phyloP scores from a whole-genome alignment of 2,329 filamentous ascomycete species.

The Aspergillus sp. region DNA sequence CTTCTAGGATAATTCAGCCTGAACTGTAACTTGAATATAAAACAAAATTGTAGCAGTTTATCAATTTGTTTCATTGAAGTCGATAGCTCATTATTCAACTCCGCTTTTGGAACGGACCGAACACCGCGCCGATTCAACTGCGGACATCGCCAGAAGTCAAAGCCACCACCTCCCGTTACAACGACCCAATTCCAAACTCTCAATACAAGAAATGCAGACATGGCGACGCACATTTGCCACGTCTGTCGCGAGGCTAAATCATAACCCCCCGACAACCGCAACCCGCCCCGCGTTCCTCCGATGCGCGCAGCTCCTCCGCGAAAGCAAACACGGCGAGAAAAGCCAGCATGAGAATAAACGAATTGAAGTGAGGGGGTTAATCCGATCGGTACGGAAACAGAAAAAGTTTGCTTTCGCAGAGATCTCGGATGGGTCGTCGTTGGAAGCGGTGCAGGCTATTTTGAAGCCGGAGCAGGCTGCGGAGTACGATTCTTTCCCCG shows the following conservation, averaged over 20 bases:
- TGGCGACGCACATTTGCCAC: conserved; percentile 35
- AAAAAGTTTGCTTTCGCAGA: conserved; percentile 78
- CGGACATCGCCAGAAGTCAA: conserved; percentile 2
- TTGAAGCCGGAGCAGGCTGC: conserved; percentile 64
- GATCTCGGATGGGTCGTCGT: conserved; percentile 78
- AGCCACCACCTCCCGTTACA: conserved; percentile 5
- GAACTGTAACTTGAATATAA: no score
- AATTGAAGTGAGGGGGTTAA: conserved; percentile 65
- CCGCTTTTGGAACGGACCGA: conserved; percentile 2
- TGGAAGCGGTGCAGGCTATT: conserved; percentile 72
- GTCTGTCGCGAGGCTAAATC: conserved; percentile 26
- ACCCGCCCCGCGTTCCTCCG: conserved; percentile 21
- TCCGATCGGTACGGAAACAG: conserved; percentile 79
- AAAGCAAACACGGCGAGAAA: conserved; percentile 18
- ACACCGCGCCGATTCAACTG: not conserved
- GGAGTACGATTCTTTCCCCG: conserved; percentile 50
- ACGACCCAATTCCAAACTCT: not conserved
- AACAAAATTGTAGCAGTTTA: no score
- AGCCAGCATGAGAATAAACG: conserved; percentile 30
- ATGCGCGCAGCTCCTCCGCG: conserved; percentile 34
- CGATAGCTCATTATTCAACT: conserved; percentile 1
- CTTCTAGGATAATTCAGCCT: no score
- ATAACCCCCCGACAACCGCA: conserved; percentile 11
- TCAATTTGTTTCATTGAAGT: no score
- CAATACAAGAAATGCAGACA: conserved; percentile 29